Percentiles rank a stretch among this genome's conserved stretches.
phyloP scores from a whole-genome alignment of 345 rosid genomes.

The Pistacia integerrima region DNA sequence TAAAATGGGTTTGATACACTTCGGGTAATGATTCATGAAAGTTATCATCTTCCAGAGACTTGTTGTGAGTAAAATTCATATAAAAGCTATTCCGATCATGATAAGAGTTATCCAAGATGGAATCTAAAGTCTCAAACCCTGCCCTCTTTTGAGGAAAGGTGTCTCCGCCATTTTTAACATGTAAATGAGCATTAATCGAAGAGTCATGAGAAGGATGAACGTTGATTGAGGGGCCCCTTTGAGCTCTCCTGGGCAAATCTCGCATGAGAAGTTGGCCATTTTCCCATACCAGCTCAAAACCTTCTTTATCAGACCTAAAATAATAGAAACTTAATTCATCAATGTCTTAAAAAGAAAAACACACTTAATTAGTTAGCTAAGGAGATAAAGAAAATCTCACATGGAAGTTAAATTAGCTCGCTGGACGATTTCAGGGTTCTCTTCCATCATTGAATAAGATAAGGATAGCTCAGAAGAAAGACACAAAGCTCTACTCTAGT shows the following conservation, averaged over 20 bases:
- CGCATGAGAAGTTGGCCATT: constrained; percentile 32
- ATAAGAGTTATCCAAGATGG: neutral
- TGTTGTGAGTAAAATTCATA: neutral
- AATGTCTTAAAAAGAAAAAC: neutral
- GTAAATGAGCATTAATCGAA: neutral
- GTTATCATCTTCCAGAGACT: neutral
- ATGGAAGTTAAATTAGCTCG: constrained; percentile 16
- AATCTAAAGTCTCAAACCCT: constrained; percentile 11
- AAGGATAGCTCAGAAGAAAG: neutral
- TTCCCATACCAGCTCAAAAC: constrained; percentile 42
- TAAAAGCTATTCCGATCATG: neutral
- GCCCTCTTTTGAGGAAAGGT: constrained; percentile 14
- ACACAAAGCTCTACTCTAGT: neutral
- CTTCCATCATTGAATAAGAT: neutral
- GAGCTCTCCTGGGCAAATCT: constrained; percentile 20
- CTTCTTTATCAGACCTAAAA: constrained; percentile 46
- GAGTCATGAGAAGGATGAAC: neutral
- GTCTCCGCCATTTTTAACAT: neutral
- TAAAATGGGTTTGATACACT: constrained; percentile 7
- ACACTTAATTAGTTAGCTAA: neutral
- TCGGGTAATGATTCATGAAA: constrained; percentile 6
- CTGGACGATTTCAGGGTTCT: neutral
- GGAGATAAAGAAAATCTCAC: constrained; percentile 17
- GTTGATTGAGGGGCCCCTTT: constrained; percentile 7
- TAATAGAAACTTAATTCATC: neutral